These are phyloP conservation scores for Simmondsia chinensis DNA, from an alignment of 148 eudicot genomes.

Conservation along the genomic window DNA sequence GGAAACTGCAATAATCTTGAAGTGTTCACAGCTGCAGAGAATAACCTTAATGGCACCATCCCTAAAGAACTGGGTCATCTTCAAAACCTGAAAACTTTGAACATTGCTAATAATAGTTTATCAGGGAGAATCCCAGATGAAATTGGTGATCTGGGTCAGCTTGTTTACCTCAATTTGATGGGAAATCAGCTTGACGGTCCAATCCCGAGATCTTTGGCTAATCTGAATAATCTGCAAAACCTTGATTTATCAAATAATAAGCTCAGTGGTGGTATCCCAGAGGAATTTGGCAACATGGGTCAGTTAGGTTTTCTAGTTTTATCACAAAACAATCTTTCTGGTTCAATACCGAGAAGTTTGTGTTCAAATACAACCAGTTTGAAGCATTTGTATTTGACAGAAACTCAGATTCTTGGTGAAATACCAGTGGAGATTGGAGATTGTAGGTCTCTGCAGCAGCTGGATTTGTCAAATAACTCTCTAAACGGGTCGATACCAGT, in stretches of 20 bases:
- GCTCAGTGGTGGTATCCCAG: conserved; percentile 68
- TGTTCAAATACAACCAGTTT: conserved; percentile 64
- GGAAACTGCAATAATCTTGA: conserved; percentile 49
- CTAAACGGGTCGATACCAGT: conserved; percentile 64
- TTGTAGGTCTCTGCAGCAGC: conserved; percentile 45
- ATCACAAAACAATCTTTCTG: conserved; percentile 50
- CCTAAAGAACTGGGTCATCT: conserved; percentile 45
- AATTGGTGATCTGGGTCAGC: conserved; percentile 54
- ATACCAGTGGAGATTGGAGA: conserved; percentile 50
- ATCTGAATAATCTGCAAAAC: conserved; percentile 39
- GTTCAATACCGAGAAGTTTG: conserved; percentile 43
- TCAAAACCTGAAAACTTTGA: conserved; percentile 38
- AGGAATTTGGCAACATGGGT: conserved; percentile 55
- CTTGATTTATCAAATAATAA: conserved; percentile 71
- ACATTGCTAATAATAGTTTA: conserved; percentile 66
- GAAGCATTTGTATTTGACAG: conserved; percentile 43
- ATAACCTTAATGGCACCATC: conserved; percentile 55
- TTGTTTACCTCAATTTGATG: conserved; percentile 62
- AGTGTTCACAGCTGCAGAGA: conserved; percentile 51
- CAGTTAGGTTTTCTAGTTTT: conserved; percentile 48
- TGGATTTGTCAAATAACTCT: conserved; percentile 87
- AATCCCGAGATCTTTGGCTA: conserved; percentile 43
- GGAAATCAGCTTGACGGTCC: conserved; percentile 67
- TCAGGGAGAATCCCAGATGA: conserved; percentile 54
- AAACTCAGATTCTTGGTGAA: conserved; percentile 53